A percentile compares a stretch with the other conserved stretches of the same genome.
phyloP scores from a whole-genome alignment of 2,329 filamentous ascomycete genomes.

The Aureobasidium pullulans region DNA sequence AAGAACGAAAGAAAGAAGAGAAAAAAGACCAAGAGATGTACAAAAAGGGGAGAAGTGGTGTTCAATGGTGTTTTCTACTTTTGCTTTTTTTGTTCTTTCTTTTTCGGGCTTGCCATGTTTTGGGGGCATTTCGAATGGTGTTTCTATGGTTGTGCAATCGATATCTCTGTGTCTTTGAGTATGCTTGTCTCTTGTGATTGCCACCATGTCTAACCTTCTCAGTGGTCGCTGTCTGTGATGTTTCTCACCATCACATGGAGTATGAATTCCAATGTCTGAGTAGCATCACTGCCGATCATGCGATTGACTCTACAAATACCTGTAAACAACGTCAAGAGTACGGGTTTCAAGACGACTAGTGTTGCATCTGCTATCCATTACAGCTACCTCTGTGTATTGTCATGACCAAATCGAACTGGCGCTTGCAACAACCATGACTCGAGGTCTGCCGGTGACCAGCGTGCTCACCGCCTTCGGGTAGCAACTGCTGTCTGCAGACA shows the following conservation, averaged over 20 bases:
- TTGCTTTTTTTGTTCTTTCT: neutral
- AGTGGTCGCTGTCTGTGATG: no score
- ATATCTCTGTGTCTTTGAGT: neutral
- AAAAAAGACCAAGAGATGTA: neutral
- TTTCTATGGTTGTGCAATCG: constrained; percentile 1
- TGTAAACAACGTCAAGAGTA: no score
- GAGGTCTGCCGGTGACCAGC: neutral
- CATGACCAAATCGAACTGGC: no score
- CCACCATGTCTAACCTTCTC: no score
- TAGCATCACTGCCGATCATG: no score
- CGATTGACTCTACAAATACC: no score
- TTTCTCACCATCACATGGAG: no score
- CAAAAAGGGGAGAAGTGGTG: neutral
- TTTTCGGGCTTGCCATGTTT: constrained; percentile 1
- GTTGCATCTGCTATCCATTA: no score
- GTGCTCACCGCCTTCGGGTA: neutral
- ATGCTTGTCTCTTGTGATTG: neutral
- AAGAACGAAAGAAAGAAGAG: neutral
- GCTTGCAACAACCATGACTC: no score
- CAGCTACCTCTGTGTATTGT: no score
- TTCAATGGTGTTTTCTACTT: neutral
- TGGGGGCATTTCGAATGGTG: neutral
- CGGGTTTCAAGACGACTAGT: no score
- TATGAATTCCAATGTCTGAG: no score
- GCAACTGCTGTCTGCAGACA: neutral